Conservation (phyloP, 2,329 filamentous ascomycete genomes). For the Chrysoporthe puriensis region DNA sequence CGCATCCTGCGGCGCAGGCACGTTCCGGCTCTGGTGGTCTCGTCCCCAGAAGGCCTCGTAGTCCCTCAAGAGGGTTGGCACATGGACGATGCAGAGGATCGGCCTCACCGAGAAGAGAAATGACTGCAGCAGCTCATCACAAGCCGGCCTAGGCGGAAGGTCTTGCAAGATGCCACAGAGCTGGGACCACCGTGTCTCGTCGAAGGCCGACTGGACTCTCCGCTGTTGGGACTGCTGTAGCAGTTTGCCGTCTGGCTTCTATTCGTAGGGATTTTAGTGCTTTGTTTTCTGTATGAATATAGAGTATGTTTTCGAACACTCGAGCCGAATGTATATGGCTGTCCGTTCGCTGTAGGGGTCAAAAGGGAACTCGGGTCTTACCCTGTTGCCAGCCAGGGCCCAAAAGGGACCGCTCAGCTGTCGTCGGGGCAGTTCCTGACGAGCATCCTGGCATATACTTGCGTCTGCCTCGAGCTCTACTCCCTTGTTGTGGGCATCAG, state of each 20-base stretch:
- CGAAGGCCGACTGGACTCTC: neutral
- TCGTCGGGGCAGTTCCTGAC: neutral
- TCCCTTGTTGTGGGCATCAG: neutral
- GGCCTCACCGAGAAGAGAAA: neutral
- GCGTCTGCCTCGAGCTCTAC: neutral
- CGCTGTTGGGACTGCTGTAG: neutral
- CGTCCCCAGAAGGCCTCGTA: neutral
- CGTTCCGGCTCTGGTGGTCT: neutral
- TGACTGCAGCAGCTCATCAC: neutral
- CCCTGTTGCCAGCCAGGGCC: neutral
- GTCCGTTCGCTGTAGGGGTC: neutral
- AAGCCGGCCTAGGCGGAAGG: neutral
- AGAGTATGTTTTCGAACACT: too few relatives aligned
- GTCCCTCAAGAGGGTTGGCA: neutral
- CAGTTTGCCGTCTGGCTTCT: neutral
- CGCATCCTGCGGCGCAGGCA: neutral
- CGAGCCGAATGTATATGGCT: too few relatives aligned
- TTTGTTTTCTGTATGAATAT: neutral
- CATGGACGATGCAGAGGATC: neutral
- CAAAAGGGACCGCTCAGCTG: neutral
- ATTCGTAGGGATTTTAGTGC: neutral
- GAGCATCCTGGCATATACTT: neutral
- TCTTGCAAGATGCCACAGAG: neutral
- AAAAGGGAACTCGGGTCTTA: neutral
- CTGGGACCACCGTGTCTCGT: neutral